These are phyloP conservation scores for Tripterygium wilfordii DNA, from an alignment of 177 flowering plant species.

Conservation along the genomic window DNA sequence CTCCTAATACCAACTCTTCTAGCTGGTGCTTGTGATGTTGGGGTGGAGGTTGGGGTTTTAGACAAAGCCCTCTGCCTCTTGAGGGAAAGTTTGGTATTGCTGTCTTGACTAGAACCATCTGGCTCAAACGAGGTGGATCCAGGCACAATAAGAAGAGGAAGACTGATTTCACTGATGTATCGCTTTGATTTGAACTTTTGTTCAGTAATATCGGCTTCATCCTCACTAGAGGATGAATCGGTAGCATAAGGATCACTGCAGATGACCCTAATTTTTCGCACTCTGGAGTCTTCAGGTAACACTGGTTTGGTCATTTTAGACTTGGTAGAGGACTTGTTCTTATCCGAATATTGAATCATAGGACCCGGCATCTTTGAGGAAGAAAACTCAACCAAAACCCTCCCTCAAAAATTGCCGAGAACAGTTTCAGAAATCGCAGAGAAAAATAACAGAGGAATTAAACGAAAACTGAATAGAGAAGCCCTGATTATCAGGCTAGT, in stretches of 20 bases:
- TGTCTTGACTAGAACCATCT: conserved; percentile 48
- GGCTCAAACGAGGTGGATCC: conserved; percentile 9
- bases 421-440: neutral
- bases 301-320: conserved; percentile 13
- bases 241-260: conserved; percentile 79
- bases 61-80: conserved; percentile 18
- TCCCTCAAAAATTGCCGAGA: conserved; percentile 16
- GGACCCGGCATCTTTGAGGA: conserved; percentile 34
- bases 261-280: conserved; percentile 58
- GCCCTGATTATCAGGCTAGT: neutral
- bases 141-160: conserved; percentile 21
- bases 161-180: conserved; percentile 41
- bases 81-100: conserved; percentile 18
- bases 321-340: conserved; percentile 18
- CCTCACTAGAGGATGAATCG: conserved; percentile 71
- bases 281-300: conserved; percentile 9
- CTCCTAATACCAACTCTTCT: conserved; percentile 57
- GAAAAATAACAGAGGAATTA: conserved; percentile 1
- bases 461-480: neutral
- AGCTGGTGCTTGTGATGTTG: neutral
- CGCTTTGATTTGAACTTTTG: conserved; percentile 22
- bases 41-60: conserved; percentile 2
- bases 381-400: conserved; percentile 13
- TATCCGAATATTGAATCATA: conserved; percentile 20
- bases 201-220: conserved; percentile 25